phyloP scores from a whole-genome alignment of 1,284 basidiomycete species.

The Hymenochaete sp. region DNA sequence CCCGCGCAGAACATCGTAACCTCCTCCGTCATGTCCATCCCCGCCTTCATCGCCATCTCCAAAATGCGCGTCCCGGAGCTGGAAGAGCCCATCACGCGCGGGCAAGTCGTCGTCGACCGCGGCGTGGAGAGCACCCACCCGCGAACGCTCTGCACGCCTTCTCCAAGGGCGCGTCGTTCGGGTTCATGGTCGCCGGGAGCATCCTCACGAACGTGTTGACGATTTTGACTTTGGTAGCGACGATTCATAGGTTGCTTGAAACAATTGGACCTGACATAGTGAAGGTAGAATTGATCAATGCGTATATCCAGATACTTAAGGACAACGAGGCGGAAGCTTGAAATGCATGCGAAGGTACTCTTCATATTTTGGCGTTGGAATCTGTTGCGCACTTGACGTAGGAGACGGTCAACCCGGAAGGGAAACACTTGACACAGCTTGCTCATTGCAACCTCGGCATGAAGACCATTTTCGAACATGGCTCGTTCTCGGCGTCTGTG shows the following conservation, averaged over 20 bases:
- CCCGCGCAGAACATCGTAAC: conserved; percentile 79
- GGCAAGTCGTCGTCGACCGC: conserved; percentile 70
- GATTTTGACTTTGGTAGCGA: conserved; percentile 71
- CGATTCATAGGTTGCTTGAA: conserved; percentile 78
- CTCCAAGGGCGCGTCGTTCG: conserved; percentile 79
- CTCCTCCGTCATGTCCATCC: conserved; percentile 90
- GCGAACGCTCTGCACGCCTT: conserved; percentile 85
- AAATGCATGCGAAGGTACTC: conserved; percentile 92
- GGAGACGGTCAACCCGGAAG: conserved; percentile 21
- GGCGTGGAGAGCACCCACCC: conserved; percentile 50
- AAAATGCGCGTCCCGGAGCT: conserved; percentile 80
- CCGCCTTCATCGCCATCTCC: conserved; percentile 85
- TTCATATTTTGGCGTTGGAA: conserved; percentile 42
- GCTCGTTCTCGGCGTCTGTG: conserved; percentile 16
- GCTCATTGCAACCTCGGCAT: conserved; percentile 20
- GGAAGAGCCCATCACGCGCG: conserved; percentile 80
- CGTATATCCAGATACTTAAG: conserved; percentile 91
- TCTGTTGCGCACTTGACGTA: conserved; percentile 21
- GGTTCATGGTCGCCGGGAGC: conserved; percentile 78
- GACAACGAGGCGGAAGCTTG: conserved; percentile 99
- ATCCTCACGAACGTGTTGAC: conserved; percentile 77
- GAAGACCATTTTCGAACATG: conserved; percentile 16
- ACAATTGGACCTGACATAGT: conserved; percentile 90
- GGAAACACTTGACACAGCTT: conserved; percentile 21
- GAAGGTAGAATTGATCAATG: conserved; percentile 87